phyloP scores from a whole-genome alignment of 2,329 filamentous ascomycete species.

The Aspergillus quadricinctus region DNA sequence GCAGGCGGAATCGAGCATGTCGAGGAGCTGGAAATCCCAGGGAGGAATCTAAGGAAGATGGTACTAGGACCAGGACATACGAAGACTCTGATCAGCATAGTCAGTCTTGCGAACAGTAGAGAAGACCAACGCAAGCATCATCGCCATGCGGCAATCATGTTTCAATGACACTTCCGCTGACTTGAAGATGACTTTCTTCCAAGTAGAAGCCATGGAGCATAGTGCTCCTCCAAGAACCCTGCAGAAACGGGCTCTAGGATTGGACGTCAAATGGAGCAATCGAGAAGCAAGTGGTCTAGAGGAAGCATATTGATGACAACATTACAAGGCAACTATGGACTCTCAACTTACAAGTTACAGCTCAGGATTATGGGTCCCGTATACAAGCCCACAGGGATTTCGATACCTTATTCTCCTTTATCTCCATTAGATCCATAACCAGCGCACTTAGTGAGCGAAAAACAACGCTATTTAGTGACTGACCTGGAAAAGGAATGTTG shows the following conservation, averaged over 20 bases:
- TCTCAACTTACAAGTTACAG: not conserved
- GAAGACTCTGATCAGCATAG: not conserved
- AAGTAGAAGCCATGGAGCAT: not conserved
- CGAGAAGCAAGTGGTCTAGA: not conserved
- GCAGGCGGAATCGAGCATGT: not conserved
- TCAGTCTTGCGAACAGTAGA: not conserved
- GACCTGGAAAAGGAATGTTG: not conserved
- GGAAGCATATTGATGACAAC: not conserved
- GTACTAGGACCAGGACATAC: not conserved
- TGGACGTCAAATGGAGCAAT: not conserved
- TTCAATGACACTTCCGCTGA: not conserved
- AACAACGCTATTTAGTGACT: not conserved
- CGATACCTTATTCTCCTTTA: not conserved
- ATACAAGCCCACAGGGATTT: not conserved
- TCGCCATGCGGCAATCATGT: not conserved
- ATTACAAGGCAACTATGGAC: not conserved
- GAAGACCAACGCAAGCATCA: conserved; percentile 2
- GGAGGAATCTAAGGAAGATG: not conserved
- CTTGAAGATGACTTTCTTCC: not conserved
- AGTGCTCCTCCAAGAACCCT: not conserved
- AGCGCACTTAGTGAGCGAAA: not conserved
- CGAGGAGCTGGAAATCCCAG: not conserved
- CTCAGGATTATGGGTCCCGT: not conserved
- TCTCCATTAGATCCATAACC: not conserved
- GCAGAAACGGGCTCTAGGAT: not conserved